Conservation (phyloP, 2,329 filamentous ascomycete species). For the Gyromitra esculenta region DNA sequence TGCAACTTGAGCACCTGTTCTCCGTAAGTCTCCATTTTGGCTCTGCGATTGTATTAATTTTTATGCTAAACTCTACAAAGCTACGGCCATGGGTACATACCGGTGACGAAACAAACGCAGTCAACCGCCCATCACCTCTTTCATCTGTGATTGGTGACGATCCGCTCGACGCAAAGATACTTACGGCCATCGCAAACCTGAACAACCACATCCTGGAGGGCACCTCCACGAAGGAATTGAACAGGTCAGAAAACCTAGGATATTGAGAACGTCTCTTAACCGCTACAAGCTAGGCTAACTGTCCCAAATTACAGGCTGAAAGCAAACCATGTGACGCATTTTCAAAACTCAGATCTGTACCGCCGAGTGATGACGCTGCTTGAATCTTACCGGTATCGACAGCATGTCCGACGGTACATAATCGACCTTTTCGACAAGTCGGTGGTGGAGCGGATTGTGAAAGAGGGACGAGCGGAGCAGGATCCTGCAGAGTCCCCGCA, state of each 20-base stretch:
- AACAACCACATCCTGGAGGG: slow-evolving; percentile 94
- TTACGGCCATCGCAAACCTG: slow-evolving; percentile 85
- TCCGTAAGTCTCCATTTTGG: slow-evolving; percentile 66
- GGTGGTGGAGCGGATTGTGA: slow-evolving; percentile 82
- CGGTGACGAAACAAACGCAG: slow-evolving; percentile 60
- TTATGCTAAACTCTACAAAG: slow-evolving; percentile 49
- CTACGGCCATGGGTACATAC: slow-evolving; percentile 56
- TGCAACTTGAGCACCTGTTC: slow-evolving; percentile 80
- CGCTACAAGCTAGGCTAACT: slow-evolving; percentile 33
- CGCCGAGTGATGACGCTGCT: slow-evolving; percentile 84
- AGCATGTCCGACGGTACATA: slow-evolving; percentile 87
- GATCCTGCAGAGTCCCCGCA: slow-evolving; percentile 35
- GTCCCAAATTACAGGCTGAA: slow-evolving; percentile 70
- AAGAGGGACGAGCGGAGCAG: slow-evolving; percentile 45
- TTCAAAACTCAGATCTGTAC: slow-evolving; percentile 81
- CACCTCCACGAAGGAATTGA: slow-evolving; percentile 82
- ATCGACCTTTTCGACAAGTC: slow-evolving; percentile 94
- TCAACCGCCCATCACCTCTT: slow-evolving; percentile 58
- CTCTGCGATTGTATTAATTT: slow-evolving; percentile 3
- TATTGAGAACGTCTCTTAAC: slow-evolving; percentile 38
- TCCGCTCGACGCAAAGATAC: slow-evolving; percentile 74
- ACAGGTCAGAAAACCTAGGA: slow-evolving; percentile 62
- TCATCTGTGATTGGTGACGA: slow-evolving; percentile 71
- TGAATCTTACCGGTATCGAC: slow-evolving; percentile 86
- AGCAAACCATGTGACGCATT: slow-evolving; percentile 76